A percentile compares a stretch with the other conserved stretches of the same genome.
These are phyloP conservation scores for Ogataea pilisensis DNA, from an alignment of 805 yeast species.

Conservation along the genomic window DNA sequence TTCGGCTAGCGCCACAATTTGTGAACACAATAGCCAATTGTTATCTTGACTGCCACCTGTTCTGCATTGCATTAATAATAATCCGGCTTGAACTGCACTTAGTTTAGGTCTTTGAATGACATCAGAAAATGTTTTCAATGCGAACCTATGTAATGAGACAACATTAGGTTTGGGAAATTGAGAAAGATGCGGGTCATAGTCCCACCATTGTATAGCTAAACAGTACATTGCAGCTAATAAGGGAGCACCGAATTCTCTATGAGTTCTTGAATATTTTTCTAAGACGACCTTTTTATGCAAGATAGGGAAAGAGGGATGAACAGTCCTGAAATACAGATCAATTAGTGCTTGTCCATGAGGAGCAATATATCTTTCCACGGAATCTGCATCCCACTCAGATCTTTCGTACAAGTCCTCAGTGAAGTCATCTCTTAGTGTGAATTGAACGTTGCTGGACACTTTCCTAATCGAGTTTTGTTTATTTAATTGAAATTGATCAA, in stretches of 20 bases:
- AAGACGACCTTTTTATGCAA: slow-evolving; percentile 86
- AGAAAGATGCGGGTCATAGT: slow-evolving; percentile 71
- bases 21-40: slow-evolving; percentile 84
- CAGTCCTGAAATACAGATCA: slow-evolving; percentile 75
- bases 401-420: slow-evolving; percentile 62
- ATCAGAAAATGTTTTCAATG: slow-evolving; percentile 61
- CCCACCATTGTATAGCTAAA: slow-evolving; percentile 93
- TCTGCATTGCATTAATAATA: slow-evolving; percentile 67
- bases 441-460: slow-evolving; percentile 73
- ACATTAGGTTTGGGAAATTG: slow-evolving; percentile 78
- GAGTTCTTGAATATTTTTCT: slow-evolving; percentile 87
- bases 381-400: slow-evolving; percentile 75
- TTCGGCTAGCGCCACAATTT: slow-evolving; percentile 83
- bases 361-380: slow-evolving; percentile 79
- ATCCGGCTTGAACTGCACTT: slow-evolving; percentile 88
- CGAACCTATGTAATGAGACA: slow-evolving; percentile 62
- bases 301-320: slow-evolving; percentile 90
- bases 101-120: slow-evolving; percentile 82
- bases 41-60: slow-evolving; percentile 43
- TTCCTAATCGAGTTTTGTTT: slow-evolving; percentile 66
- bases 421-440: slow-evolving; percentile 76
- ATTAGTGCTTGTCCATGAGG: slow-evolving; percentile 86
- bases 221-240: slow-evolving; percentile 86
- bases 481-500: slow-evolving; percentile 76
- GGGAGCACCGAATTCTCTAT: slow-evolving; percentile 89